These are phyloP conservation scores for Curvularia eragrostidis DNA, from an alignment of 2,329 filamentous ascomycete species.

Conservation along the genomic window DNA sequence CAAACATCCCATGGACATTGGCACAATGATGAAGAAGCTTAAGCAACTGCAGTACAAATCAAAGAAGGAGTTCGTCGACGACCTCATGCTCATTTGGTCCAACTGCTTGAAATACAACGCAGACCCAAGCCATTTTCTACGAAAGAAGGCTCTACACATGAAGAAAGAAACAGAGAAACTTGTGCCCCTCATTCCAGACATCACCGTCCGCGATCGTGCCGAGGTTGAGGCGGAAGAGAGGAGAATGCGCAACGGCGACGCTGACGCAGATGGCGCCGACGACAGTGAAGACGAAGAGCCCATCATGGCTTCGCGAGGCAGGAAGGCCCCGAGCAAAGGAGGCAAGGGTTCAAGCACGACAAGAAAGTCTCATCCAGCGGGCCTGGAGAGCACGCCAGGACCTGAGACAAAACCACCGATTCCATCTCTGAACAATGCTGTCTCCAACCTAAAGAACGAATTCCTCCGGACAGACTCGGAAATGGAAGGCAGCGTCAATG, in stretches of 20 bases:
- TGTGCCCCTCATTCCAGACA: constrained; percentile 91
- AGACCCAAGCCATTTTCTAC: constrained; percentile 82
- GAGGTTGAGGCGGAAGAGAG: constrained; percentile 81
- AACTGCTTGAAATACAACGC: constrained; percentile 97
- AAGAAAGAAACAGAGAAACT: constrained; percentile 97
- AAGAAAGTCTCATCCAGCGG: constrained; percentile 74
- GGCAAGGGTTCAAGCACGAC: constrained; percentile 69
- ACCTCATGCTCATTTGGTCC: constrained; percentile 94
- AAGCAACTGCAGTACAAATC: constrained; percentile 64
- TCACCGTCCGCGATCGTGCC: constrained; percentile 85
- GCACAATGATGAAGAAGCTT: constrained; percentile 98
- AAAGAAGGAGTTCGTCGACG: constrained; percentile 92
- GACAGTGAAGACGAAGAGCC: constrained; percentile 93
- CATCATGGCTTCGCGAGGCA: constrained; percentile 95
- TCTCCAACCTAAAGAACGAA: constrained; percentile 60
- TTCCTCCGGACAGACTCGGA: constrained; percentile 75
- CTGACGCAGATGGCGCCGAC: constrained; percentile 80
- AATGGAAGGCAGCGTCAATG: constrained; percentile 79
- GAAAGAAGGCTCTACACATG: constrained; percentile 95
- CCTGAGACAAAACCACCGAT: constrained; percentile 76
- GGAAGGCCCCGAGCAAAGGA: constrained; percentile 81
- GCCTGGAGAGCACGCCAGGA: constrained; percentile 79
- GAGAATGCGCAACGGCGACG: constrained; percentile 81
- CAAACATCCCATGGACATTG: constrained; percentile 97
- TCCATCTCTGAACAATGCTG: constrained; percentile 61